Evolutionary conservation across 768 basidiomycete genomes (phyloP), one percentile per base, ranked within the genome.

Genomic region (Mycena leptocephala): DNA sequence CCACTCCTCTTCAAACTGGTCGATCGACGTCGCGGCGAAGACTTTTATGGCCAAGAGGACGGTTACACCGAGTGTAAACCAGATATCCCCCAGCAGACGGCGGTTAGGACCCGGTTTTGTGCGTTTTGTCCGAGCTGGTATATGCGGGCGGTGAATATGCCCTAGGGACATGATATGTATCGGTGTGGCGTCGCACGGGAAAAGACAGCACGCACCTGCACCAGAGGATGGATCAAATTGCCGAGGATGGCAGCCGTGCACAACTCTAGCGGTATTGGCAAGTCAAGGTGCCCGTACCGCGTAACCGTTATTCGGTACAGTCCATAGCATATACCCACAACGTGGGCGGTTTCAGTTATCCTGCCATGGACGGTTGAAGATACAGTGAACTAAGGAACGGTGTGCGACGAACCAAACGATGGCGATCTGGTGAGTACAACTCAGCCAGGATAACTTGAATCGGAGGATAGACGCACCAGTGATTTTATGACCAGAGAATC

Each of bases 81-180:
- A 1, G 74, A 72, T 18, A 78, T 56, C 1, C 59, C 71, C 77
- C 77, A 78, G 24, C 59, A 72, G 14, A 66, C 51, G 3, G 61
- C 72, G 8, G 77, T 72, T 4, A 78, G 2, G 51, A 70, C 2
- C 3, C 77, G 76, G 65, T 71, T 78, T 18, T 43, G 61, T 1
- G 20, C 35, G 30, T 33, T 75, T 24, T 35, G 35, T 28, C 62
- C 70, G 11, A 78, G 56, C 67, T 78, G 77, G 72, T 66, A 76
- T 56, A 78, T 69, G 59, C 74, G 77, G 20, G 77, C 68, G 3
- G 72, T 73, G 63, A 78, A 78, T 39, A 78, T 75, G 30, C 66
- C 65, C 74, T 78, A n/a, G 0, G 16, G 32, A 6, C 43, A 3
- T 6, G 22, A 35, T 30, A 32, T 48, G 41, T 22, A 8, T 20